Evolutionary conservation across 2,329 filamentous ascomycete genomes (phyloP).

Genomic region (Xylariaceae sp.): DNA sequence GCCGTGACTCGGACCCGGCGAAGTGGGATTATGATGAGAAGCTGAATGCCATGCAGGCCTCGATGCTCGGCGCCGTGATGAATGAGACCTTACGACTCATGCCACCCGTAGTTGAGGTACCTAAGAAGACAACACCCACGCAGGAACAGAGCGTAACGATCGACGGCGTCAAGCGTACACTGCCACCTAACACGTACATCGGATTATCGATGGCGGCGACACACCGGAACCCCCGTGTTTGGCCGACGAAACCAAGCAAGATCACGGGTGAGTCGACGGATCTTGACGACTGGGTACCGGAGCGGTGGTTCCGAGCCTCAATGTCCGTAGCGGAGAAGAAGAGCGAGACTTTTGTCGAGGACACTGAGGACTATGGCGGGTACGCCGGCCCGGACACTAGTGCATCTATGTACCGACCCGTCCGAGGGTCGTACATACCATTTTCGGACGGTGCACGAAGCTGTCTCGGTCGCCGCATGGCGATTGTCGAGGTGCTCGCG

Average conservation of each 20-base stretch:
- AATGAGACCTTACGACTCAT: slow-evolving; percentile 73
- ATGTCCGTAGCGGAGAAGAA: slow-evolving; percentile 16
- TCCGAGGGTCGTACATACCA: slow-evolving; percentile 52
- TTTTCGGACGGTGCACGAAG: slow-evolving; percentile 55
- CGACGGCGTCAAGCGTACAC: slow-evolving; percentile 41
- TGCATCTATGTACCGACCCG: slow-evolving; percentile 55
- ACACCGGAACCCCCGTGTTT: slow-evolving; percentile 69
- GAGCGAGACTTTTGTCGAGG: slow-evolving; percentile 8
- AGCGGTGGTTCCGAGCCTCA: slow-evolving; percentile 50
- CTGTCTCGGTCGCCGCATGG: slow-evolving; percentile 55
- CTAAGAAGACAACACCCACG: slow-evolving; percentile 55
- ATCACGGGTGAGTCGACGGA: slow-evolving; percentile 33
- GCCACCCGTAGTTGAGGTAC: slow-evolving; percentile 67
- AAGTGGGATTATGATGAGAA: slow-evolving; percentile 69
- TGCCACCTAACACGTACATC: slow-evolving; percentile 53
- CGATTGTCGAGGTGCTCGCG: slow-evolving; percentile 55
- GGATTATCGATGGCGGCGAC: slow-evolving; percentile 51
- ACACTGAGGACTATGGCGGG: slow-evolving; percentile 53
- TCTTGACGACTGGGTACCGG: slow-evolving; percentile 54
- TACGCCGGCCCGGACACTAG: slow-evolving; percentile 57
- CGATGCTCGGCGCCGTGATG: slow-evolving; percentile 70
- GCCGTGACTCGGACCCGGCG: slow-evolving; percentile 47
- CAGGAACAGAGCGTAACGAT: slow-evolving; percentile 56
- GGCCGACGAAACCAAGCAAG: slow-evolving; percentile 53
- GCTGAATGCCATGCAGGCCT: slow-evolving; percentile 62